phyloP scores from a whole-genome alignment of 176 grass and related monocot genomes.

The Avena sativa region DNA sequence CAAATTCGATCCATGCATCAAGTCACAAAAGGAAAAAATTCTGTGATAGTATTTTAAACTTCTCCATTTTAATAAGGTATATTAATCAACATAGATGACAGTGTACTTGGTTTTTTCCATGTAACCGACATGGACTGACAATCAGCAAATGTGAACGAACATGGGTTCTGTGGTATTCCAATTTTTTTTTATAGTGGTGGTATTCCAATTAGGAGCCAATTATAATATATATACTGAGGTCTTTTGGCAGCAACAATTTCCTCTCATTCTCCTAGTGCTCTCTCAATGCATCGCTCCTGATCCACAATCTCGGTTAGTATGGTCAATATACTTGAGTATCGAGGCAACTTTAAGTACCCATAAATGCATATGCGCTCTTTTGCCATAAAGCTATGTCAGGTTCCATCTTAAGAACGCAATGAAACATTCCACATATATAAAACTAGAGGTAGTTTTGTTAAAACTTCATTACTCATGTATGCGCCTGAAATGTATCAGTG shows the following conservation, averaged over 20 bases:
- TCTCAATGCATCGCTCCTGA: not conserved
- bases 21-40: not conserved
- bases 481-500: not conserved
- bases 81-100: not conserved
- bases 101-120: not conserved
- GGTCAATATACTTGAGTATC: not conserved
- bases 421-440: not conserved
- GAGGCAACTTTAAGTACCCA: slow-evolving; percentile 5
- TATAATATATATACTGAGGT: not conserved
- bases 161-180: too few species aligned
- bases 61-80: slow-evolving; percentile 3
- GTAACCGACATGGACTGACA: not conserved
- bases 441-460: slow-evolving; percentile 5
- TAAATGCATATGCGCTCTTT: slow-evolving; percentile 11
- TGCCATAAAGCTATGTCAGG: slow-evolving; percentile 29
- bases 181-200: too few species aligned
- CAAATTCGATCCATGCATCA: not conserved
- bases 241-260: not conserved
- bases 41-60: not conserved
- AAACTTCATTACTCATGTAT: too few species aligned
- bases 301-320: not conserved
- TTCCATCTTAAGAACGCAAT: slow-evolving; percentile 17
- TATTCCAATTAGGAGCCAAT: too few species aligned
- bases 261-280: not conserved
- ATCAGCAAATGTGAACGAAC: too few species aligned